Evolutionary conservation across 805 yeast genomes (phyloP), one percentile per base, ranked within the genome.

Genomic region (Ogataea nakhonphanomensis): DNA sequence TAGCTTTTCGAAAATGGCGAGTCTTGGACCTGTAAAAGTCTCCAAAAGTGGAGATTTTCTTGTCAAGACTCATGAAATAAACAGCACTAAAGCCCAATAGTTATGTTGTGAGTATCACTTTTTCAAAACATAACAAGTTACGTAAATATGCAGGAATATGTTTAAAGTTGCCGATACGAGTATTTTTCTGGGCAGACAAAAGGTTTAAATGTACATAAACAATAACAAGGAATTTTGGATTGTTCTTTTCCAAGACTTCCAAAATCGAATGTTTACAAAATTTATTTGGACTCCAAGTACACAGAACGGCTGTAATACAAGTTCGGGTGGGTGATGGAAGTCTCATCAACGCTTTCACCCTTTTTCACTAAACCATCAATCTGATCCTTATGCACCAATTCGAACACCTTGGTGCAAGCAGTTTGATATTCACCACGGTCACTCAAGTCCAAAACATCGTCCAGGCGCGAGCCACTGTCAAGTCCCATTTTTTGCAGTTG

Each of bases 391-490:
- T 79, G 83, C 23, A 87, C 75, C 12, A 77, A 61, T 55, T 90
- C 97, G 62, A 87, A 86, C 3, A 87, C 96, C 55, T 85, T 75
- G 0, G 97, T 83, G 59, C 96, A 90, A 0, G 98, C 97, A 28
- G 79, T 72, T 17, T 91, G 88, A 58, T 77, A 90, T 48, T 85
- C 86, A 24, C 81, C 78, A 39, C 74, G 73, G 34, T 73, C 74
- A 32, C 84, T 81, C 39, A 83, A 77, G 34, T 84, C 91, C 35
- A 82, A 50, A 9, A 93, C 76, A 32, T 73, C 70, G 34, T 85
- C 62, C 35, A 78, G 73, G 14, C 65, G 56, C 17, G 64, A 56
- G 10, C 65, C 58, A 30, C 77, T 73, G 43, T 84, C 86, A 35
- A 87, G 65, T 1, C 90, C 91, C 78, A 86, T 74, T 14, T 69